Evolutionary conservation across 306 rosid species (phyloP).

Genomic region (Crotalaria pallida): DNA sequence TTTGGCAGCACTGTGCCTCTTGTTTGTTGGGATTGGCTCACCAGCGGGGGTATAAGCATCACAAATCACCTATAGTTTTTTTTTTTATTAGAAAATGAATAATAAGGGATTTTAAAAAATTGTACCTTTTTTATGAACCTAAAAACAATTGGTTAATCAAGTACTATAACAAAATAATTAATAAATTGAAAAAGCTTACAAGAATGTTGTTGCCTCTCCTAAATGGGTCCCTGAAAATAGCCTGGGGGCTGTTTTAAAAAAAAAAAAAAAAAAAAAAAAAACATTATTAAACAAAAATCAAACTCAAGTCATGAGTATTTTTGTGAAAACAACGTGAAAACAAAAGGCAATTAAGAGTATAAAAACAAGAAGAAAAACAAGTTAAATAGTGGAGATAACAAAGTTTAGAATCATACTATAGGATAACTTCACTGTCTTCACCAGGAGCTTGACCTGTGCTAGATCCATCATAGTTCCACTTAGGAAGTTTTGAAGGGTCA

Average conservation of each 20-base stretch:
- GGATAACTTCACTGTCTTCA: constrained; percentile 63
- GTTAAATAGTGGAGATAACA: background rate
- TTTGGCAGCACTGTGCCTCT: constrained; percentile 51
- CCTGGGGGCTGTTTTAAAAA: constrained; percentile 47
- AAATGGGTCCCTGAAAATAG: constrained; percentile 62
- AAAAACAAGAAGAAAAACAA: background rate
- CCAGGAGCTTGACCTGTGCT: constrained; percentile 76
- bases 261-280: background rate
- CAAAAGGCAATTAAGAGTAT: background rate
- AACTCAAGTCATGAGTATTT: background rate
- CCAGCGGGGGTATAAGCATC: constrained; percentile 63
- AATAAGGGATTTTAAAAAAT: background rate
- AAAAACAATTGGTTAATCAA: background rate
- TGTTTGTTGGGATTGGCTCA: constrained; percentile 57
- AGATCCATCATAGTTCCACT: constrained; percentile 66
- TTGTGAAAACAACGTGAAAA: background rate
- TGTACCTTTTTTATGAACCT: background rate
- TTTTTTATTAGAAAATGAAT: background rate
- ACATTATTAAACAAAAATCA: background rate
- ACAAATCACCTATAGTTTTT: constrained; percentile 42
- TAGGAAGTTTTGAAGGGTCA: constrained; percentile 64
- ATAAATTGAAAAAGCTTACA: constrained; percentile 30
- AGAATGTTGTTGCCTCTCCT: constrained; percentile 59
- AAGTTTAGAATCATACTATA: constrained; percentile 37
- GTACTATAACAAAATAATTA: background rate